A percentile compares a stretch with the other conserved stretches of the same genome.
phyloP scores from a whole-genome alignment of 345 rosid genomes.

The Populus deltoides region DNA sequence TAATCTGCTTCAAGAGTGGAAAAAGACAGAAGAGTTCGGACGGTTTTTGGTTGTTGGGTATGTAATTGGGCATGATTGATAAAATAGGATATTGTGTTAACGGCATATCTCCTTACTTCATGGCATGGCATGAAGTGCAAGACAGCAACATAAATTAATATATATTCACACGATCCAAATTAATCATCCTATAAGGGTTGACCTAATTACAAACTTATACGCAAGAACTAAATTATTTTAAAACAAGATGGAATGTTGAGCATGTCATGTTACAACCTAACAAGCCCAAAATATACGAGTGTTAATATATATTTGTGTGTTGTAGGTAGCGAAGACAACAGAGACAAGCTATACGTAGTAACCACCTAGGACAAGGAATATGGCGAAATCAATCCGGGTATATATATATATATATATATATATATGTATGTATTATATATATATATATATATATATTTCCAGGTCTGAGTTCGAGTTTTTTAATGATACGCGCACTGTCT shows the following conservation, averaged over 20 bases:
- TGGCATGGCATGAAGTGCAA: conserved; percentile 36
- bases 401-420: neutral
- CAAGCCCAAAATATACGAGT: conserved; percentile 6
- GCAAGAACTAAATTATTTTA: neutral
- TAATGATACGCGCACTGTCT: neutral
- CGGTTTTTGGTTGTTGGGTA: neutral
- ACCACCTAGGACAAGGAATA: neutral
- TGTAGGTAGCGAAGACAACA: conserved; percentile 20
- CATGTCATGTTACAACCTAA: neutral
- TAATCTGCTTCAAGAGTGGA: neutral
- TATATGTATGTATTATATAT: neutral
- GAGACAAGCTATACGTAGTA: neutral
- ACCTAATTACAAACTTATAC: conserved; percentile 23
- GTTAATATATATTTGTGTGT: conserved; percentile 7
- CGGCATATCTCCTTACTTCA: conserved; percentile 21
- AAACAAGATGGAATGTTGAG: conserved; percentile 8
- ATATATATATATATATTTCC: neutral
- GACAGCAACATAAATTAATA: conserved; percentile 8
- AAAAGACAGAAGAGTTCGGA: neutral
- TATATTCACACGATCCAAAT: neutral
- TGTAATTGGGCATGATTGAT: neutral
- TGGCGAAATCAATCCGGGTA: neutral
- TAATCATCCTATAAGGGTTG: conserved; percentile 39
- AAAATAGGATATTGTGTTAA: conserved; percentile 22
- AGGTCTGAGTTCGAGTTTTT: neutral